Base-by-base conservation (phyloP, 2,329 filamentous ascomycete genomes). In the Colletotrichum endophyticum region DNA sequence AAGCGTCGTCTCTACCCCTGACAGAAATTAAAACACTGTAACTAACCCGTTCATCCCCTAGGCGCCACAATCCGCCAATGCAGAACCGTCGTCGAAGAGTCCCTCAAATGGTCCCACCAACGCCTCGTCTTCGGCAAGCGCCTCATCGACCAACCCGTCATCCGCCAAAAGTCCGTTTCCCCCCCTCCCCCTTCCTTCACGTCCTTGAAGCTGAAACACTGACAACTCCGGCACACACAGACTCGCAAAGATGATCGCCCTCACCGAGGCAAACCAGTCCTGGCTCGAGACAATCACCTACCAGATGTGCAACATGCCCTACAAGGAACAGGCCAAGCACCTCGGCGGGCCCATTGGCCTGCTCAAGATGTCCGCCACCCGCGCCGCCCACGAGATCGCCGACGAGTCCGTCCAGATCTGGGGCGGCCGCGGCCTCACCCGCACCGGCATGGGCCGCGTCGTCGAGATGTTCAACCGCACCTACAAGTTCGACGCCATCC, bases 51-150 rank as follows among this genome's bases (percentile, higher is more conserved):
- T 22, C 6, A 61, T 81, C 83, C 22, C 84, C 79, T 78, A 85
- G 87, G 87, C 79, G 92, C 87, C 67, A 91, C 93, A 5, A 89
- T 93, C 76, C 92, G 94, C 67, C 89, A 90, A 84, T 92, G 89
- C 70, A 91, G 95, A 78, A 90, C 90, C 2, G 91, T 96, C 16
- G 92, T 95, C 15, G 95, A 98, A 84, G 95, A 98, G 83, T 96
- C 93, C 81, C 87, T 98, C 78, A 97, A 97, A 84, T 98, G 96
- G 95, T 90, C 93, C 36, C 95, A 97, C 87, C 96, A 98, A 86
- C 93, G 95, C 66, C 89, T 96, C 30, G 95, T 98, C 79, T 97
- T 97, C 83, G 92, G 92, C 82, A 96, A 96, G 88, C 93, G 93
- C 32, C 89, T 98, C 56, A 94, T 96, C 79, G 93, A 95, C 81